A percentile compares a stretch with the other conserved stretches of the same genome.
phyloP scores from a whole-genome alignment of 805 yeast species.

The Candida coquimbonensis region DNA sequence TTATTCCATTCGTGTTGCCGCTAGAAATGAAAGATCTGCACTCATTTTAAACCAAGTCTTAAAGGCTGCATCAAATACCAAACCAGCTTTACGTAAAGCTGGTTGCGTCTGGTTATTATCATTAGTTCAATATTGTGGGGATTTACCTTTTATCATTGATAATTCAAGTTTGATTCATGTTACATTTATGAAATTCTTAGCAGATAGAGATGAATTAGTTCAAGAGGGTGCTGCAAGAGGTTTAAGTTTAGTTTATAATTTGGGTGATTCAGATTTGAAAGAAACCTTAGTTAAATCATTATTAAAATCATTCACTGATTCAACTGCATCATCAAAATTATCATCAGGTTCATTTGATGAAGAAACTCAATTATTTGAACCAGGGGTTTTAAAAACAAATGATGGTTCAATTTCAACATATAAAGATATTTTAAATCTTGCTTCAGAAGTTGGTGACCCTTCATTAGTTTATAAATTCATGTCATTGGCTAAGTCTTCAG shows the following conservation, averaged over 20 bases:
- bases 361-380: constrained; percentile 81
- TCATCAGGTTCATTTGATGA: constrained; percentile 63
- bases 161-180: constrained; percentile 59
- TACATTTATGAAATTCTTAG: constrained; percentile 69
- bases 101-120: constrained; percentile 85
- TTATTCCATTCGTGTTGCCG: background rate
- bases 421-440: constrained; percentile 79
- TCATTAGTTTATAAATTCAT: constrained; percentile 88
- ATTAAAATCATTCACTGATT: constrained; percentile 70
- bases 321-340: constrained; percentile 37
- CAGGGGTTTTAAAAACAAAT: constrained; percentile 70
- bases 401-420: constrained; percentile 88
- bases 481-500: constrained; percentile 83
- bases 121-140: constrained; percentile 65
- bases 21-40: constrained; percentile 11
- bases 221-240: constrained; percentile 94
- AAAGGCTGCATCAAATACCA: constrained; percentile 49
- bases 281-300: constrained; percentile 69
- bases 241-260: constrained; percentile 70
- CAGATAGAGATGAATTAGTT: constrained; percentile 77
- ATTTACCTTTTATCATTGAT: constrained; percentile 30
- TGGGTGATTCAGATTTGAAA: constrained; percentile 59
- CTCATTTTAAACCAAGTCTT: constrained; percentile 44
- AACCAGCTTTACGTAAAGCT: constrained; percentile 68
- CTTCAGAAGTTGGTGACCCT: constrained; percentile 95